Percentiles rank a stretch among this genome's conserved stretches.
phyloP scores from a whole-genome alignment of 768 basidiomycete species.

The Trichaptum fuscoviolaceum region DNA sequence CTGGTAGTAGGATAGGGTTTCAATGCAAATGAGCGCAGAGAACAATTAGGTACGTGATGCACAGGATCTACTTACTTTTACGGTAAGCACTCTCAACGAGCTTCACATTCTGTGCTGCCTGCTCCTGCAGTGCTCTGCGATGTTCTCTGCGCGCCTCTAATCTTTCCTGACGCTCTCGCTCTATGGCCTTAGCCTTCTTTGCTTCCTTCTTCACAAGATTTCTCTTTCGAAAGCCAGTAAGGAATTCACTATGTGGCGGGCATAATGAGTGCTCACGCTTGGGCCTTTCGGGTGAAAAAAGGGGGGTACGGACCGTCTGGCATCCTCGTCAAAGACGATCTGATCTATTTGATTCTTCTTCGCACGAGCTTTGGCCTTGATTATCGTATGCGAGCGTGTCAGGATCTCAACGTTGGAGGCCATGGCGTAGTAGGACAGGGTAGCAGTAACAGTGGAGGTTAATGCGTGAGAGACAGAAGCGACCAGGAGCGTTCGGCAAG shows the following conservation, averaged over 20 bases:
- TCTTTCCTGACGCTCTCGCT: conserved; percentile 72
- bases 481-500: not conserved
- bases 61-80: conserved; percentile 10
- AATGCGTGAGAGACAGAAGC: conserved; percentile 1
- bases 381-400: conserved; percentile 56
- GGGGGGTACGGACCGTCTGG: conserved; percentile 52
- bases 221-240: conserved; percentile 92
- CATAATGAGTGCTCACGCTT: not conserved
- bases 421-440: conserved; percentile 7
- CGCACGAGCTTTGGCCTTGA: conserved; percentile 63
- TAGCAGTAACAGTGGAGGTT: not conserved
- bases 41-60: conserved; percentile 35
- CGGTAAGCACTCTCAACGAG: conserved; percentile 74
- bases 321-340: conserved; percentile 82
- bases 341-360: conserved; percentile 69
- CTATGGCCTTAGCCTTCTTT: conserved; percentile 63
- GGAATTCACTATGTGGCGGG: conserved; percentile 60
- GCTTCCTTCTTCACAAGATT: conserved; percentile 81
- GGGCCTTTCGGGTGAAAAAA: conserved; percentile 5
- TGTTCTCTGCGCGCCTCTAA: conserved; percentile 77
- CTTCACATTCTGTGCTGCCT: conserved; percentile 71
- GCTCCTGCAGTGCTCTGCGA: conserved; percentile 71
- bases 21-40: conserved; percentile 4
- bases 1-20: conserved; percentile 9
- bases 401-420: conserved; percentile 48